Evolutionary conservation across 2,329 filamentous ascomycete genomes (phyloP).

Genomic region (Penicillium palitans): DNA sequence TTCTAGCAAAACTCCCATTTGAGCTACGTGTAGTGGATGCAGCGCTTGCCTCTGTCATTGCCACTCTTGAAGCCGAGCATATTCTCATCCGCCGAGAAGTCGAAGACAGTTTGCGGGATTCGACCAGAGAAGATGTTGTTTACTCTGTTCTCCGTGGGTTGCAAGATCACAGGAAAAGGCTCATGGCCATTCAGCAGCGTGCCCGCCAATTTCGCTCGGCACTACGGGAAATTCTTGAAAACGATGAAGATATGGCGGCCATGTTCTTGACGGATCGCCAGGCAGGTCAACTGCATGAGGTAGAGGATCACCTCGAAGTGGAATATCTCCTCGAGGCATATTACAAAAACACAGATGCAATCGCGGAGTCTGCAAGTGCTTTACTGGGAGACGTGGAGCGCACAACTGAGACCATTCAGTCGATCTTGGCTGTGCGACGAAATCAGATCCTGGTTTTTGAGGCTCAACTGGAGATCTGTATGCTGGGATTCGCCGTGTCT

Average conservation of each 20-base stretch:
- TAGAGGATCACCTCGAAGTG: conserved; percentile 38
- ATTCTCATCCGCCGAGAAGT: conserved; percentile 23
- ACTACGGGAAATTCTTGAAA: conserved; percentile 36
- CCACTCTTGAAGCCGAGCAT: conserved; percentile 37
- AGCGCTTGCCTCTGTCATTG: conserved; percentile 37
- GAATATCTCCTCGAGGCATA: conserved; percentile 43
- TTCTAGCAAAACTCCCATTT: conserved; percentile 29
- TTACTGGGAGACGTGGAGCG: conserved; percentile 32
- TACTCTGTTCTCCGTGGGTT: conserved; percentile 28
- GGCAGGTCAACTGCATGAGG: conserved; percentile 30
- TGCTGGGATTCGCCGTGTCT: conserved; percentile 37
- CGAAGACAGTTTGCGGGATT: conserved; percentile 23
- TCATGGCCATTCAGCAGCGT: conserved; percentile 33
- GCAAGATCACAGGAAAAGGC: conserved; percentile 30
- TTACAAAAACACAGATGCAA: conserved; percentile 37
- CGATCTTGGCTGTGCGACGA: conserved; percentile 36
- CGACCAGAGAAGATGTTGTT: conserved; percentile 17
- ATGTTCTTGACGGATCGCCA: conserved; percentile 39
- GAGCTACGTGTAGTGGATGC: conserved; percentile 40
- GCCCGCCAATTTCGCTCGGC: conserved; percentile 37
- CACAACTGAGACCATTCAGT: conserved; percentile 37
- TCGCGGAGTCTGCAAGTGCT: conserved; percentile 32
- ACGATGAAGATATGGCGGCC: conserved; percentile 40
- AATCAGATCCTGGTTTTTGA: conserved; percentile 45
- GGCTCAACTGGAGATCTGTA: conserved; percentile 39